Percentiles rank a stretch among this genome's conserved stretches.
Conservation (phyloP, 495 filamentous ascomycete genomes). For the Saxophila tyrrhenica region DNA sequence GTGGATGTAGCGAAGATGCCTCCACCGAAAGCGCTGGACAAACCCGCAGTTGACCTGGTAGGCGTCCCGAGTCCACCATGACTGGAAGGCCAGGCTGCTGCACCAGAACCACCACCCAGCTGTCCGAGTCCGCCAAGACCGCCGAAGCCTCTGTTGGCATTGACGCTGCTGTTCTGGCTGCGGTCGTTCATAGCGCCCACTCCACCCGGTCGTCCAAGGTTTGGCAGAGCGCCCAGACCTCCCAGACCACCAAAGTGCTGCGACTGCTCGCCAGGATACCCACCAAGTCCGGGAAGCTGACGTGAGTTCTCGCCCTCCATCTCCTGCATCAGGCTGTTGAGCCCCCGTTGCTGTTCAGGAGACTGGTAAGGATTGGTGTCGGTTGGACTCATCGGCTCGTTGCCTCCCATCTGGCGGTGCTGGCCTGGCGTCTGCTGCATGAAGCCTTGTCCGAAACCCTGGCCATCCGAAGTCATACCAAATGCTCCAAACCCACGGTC, state of each 20-base stretch:
- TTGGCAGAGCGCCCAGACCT: slow-evolving; percentile 13
- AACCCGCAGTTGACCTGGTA: slow-evolving; percentile 56
- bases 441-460: slow-evolving; percentile 48
- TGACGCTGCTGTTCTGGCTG: slow-evolving; percentile 78
- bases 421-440: slow-evolving; percentile 48
- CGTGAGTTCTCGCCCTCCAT: slow-evolving; percentile 42
- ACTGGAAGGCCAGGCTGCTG: slow-evolving; percentile 52
- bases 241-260: slow-evolving; percentile 25
- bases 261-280: slow-evolving; percentile 40
- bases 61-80: slow-evolving; percentile 58
- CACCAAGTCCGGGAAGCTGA: slow-evolving; percentile 46
- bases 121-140: slow-evolving; percentile 47
- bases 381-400: slow-evolving; percentile 75
- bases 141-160: slow-evolving; percentile 57
- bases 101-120: slow-evolving; percentile 20
- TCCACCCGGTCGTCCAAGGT: slow-evolving; percentile 19
- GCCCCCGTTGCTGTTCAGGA: slow-evolving; percentile 62
- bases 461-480: slow-evolving; percentile 63
- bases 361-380: slow-evolving; percentile 98
- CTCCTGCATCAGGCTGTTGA: slow-evolving; percentile 49
- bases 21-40: slow-evolving; percentile 57
- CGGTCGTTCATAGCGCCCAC: slow-evolving; percentile 61
- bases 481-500: slow-evolving; percentile 52
- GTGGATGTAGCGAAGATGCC: slow-evolving; percentile 55
- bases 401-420: slow-evolving; percentile 38